These are phyloP conservation scores for Drechslerella coelobrocha DNA, from an alignment of 2,329 filamentous ascomycete genomes.

Conservation along the genomic window DNA sequence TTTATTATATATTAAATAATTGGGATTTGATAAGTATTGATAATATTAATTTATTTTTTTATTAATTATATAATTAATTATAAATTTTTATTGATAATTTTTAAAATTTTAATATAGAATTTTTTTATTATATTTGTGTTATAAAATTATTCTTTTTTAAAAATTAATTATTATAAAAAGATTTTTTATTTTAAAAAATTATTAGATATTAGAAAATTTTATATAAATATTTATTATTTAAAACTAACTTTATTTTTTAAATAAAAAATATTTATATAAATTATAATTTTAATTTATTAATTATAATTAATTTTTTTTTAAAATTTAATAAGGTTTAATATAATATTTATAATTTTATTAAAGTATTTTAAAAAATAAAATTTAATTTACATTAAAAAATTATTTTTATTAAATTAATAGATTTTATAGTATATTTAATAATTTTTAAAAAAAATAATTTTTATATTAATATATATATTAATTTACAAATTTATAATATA, in stretches of 20 bases:
- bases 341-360: too few species aligned
- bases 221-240: background rate
- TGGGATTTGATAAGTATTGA: background rate
- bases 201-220: too few species aligned
- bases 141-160: background rate
- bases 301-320: background rate
- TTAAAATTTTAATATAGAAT: too few species aligned
- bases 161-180: background rate
- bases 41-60: constrained; percentile 5
- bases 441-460: too few species aligned
- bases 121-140: background rate
- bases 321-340: background rate
- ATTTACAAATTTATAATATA: too few species aligned
- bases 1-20: background rate
- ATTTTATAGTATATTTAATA: constrained; percentile 2
- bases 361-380: background rate
- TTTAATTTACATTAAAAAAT: background rate
- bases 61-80: background rate
- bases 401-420: background rate
- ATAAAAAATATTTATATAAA: constrained; percentile 1
- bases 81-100: too few species aligned
- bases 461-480: too few species aligned
- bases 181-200: background rate
- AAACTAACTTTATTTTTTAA: constrained; percentile 3
- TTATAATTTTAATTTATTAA: too few species aligned